Base-by-base conservation (phyloP, 2,329 filamentous ascomycete genomes). In the Penicillium sp. region DNA sequence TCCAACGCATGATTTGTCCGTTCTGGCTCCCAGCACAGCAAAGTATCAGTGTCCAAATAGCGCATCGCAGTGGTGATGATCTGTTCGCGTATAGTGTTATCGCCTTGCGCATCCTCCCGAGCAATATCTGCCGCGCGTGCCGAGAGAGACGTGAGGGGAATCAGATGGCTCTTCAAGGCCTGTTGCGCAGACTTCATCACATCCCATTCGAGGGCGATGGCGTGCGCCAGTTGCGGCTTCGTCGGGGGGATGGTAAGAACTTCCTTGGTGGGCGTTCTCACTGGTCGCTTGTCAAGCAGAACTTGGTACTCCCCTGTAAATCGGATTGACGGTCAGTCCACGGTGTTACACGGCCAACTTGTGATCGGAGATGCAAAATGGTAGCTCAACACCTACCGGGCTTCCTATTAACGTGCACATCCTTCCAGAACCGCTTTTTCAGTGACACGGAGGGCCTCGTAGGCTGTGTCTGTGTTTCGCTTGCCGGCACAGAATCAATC, bases 131-230 rank as follows among this genome's bases (percentile, higher is more conserved):
- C 71, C 0, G 90, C 92, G 40, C 93, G 86, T 55, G 89, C 89
- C 20, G 85, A 78, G 13, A 96, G 81, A 42, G 89, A 90, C 2
- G 91, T 97, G 55, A 98, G 76, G 12, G 93, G 93, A 58, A 96
- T 92, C 42, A 95, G 82, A 72, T 97, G 89, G 51, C 88, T 82
- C 68, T 86, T 88, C 33, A 91, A 80, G 0, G 90, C 89, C 71
- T 97, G 89, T 66, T 91, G 86, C 2, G 87, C 83, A 12, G 87
- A 88, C 23, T 84, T 80, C 53, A 98, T 80, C 42, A 86, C 78
- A 67, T 96, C 91, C 93, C 93, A 98, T 75, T 98, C 93, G 39
- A 95, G 74, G 3, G 92, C 93, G 55, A 98, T 84, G 49, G 89
- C 88, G 39, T 84, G 79, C 23, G 92, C 92, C 33, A 97, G 85